phyloP scores from a whole-genome alignment of 495 filamentous ascomycete species.

The Talaromyces nanjingensis region DNA sequence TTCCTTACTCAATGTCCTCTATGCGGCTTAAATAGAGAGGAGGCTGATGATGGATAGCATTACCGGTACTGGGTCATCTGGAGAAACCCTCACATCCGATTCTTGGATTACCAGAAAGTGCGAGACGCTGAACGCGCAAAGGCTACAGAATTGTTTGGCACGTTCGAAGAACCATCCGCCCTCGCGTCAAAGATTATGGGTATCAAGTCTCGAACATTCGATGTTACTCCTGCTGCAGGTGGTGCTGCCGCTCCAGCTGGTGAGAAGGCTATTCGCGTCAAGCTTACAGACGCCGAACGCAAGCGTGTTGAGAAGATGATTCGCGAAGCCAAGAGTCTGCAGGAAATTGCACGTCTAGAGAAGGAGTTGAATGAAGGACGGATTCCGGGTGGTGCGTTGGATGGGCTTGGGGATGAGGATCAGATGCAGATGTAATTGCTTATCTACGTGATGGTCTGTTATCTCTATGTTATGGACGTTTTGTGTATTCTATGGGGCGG shows the following conservation, averaged over 20 bases:
- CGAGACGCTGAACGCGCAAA: conserved; percentile 72
- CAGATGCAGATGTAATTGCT: conserved; percentile 17
- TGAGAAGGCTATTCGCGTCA: conserved; percentile 61
- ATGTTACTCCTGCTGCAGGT: conserved; percentile 45
- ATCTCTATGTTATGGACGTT: neutral
- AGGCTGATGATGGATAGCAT: conserved; percentile 46
- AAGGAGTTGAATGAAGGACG: conserved; percentile 81
- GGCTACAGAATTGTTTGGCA: conserved; percentile 79
- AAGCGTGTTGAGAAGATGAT: conserved; percentile 69
- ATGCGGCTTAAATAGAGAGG: neutral
- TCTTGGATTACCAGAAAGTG: conserved; percentile 90
- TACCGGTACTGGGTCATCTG: conserved; percentile 91
- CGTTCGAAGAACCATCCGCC: conserved; percentile 62
- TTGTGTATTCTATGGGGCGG: neutral
- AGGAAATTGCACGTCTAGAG: conserved; percentile 76
- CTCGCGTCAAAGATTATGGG: conserved; percentile 87
- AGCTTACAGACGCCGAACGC: conserved; percentile 63
- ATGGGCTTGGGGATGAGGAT: conserved; percentile 48
- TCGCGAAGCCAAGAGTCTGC: conserved; percentile 73
- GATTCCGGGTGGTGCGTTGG: conserved; percentile 62
- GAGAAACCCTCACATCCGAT: conserved; percentile 75
- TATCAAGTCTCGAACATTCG: conserved; percentile 77
- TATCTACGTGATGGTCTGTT: neutral
- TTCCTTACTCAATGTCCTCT: neutral
- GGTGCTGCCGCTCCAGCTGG: conserved; percentile 29